Evolutionary conservation across 2,329 filamentous ascomycete genomes (phyloP), one percentile per base, ranked within the genome.

Genomic region (Fusarium sp.): DNA sequence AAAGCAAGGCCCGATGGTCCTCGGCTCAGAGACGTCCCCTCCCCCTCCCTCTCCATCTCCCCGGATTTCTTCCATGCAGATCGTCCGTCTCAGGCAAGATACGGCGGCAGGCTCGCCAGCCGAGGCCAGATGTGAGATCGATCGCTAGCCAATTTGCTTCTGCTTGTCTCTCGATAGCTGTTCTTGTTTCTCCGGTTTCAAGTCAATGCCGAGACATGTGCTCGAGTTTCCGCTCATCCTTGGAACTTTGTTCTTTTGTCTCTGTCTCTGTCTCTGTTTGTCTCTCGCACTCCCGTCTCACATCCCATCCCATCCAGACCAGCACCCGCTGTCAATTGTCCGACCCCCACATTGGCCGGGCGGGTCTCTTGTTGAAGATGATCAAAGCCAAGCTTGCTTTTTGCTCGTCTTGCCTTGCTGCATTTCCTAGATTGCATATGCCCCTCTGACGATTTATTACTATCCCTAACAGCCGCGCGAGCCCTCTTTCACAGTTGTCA

Each of bases 41-140:
- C 37, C 36, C 43, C 58, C 59, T 37, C 36, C 40, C 44, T 55
- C 58, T 66, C 66, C 66, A 62, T 68, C 54, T 57, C 66, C 66
- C 66, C 66, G 63, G 63, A 69, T 68, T 66, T 65, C 47, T 55
- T 31, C 62, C 57, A 59, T 68, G 65, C 65, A 68, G 65, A 68
- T 59, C 53, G 37, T 61, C 58, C 53, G 28, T 56, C 59, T 18
- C 48, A 66, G 41, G 53, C 47, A 51, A 65, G 57, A 59, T 59
- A 48, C 54, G 57, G 65, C 58, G 65, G 65, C 62, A 51, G 65
- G 60, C 62, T 65, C 43, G 39, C 51, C 57, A 60, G 41, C 52
- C 37, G 52, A 57, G 57, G 39, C 52, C 55, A 60, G 57, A 57
- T 54, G 51, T 34, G 61, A 61, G 52, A 58, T 52, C 39, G 39